phyloP scores from a whole-genome alignment of 148 eudicot species.

The Dianthus caryophyllus region DNA sequence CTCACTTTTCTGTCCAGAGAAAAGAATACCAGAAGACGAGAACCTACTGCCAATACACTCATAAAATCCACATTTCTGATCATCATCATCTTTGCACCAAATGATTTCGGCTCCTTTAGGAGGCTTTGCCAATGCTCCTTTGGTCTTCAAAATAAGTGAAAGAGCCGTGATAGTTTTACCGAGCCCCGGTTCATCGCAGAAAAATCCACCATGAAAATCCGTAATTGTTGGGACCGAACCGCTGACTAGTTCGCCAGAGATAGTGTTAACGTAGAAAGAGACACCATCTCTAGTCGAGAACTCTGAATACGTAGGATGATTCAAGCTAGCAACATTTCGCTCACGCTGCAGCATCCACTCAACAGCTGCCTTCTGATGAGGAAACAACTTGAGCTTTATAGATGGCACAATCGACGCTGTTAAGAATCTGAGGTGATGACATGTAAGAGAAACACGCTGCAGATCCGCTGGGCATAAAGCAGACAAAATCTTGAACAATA shows the following conservation, averaged over 20 bases:
- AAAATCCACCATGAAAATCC: constrained; percentile 93
- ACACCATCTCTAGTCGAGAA: constrained; percentile 67
- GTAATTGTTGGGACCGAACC: constrained; percentile 48
- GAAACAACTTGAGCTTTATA: constrained; percentile 79
- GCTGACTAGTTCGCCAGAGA: constrained; percentile 63
- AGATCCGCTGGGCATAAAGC: constrained; percentile 59
- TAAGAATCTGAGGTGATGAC: constrained; percentile 70
- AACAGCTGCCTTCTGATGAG: constrained; percentile 96
- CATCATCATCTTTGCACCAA: constrained; percentile 64
- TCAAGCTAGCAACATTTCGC: constrained; percentile 40
- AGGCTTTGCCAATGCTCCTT: constrained; percentile 74
- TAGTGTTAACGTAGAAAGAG: constrained; percentile 53
- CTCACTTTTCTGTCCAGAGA: constrained; percentile 32
- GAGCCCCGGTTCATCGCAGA: constrained; percentile 98
- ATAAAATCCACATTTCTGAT: constrained; percentile 84
- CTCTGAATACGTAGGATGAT: constrained; percentile 64
- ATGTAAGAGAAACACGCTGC: constrained; percentile 66
- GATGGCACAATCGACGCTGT: constrained; percentile 79
- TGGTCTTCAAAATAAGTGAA: constrained; percentile 86
- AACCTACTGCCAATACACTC: constrained; percentile 47
- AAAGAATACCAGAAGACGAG: constrained; percentile 27
- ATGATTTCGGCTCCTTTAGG: constrained; percentile 54
- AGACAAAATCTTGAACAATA: constrained; percentile 51
- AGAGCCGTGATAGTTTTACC: constrained; percentile 96
- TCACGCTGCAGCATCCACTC: constrained; percentile 99